Evolutionary conservation across 139 green algal species (phyloP), one percentile per base, ranked within the genome.

Genomic region (Tetradesmus lagerheimii): DNA sequence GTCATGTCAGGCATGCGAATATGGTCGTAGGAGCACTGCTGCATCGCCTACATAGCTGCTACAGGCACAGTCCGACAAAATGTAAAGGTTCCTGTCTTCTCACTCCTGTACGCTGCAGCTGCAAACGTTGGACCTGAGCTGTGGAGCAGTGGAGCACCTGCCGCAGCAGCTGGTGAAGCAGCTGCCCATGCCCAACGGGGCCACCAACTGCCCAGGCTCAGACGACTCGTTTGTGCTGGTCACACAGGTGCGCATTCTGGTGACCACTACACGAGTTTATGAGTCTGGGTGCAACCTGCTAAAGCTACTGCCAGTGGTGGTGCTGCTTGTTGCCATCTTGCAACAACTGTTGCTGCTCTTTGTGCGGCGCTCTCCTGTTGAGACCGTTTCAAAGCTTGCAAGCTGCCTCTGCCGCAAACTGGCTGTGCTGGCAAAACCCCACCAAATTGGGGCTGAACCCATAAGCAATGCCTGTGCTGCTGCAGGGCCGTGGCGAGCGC

Each of bases 111-210:
- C 74, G 62, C 80, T 87, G 50, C 53, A 87, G 81, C 81, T 87
- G 64, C 81, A 78, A 18, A 87, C 53, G 14, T n/a, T 78, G 0
- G 81, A 87, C 53, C 34, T 87, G 1, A 14, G 20, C 9, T 50
- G 47, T 50, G 34, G 81, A 27, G 31, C 41, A 53, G 53, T 87
- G 29, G 50, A 77, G 31, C 15, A 57, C 47, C 53, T 87, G 31
- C 81, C 81, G 5, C 6, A 47, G n/a, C 50, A 77, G 53, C 53
- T 87, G 16, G 37, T 34, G 50, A 23, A 90, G 18, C 14, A 79
- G 79, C 78, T 90, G 79, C 87, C 43, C 1, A 90, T 90, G 87
- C 39, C 87, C 18, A 90, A 90, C 43, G 87, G 87, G 38, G 78
- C 84, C 16, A 89, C 84, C 31, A 82, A 82, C 41, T 80, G 66